phyloP scores from a whole-genome alignment of 805 yeast species.

The Teunomyces pallodes region DNA sequence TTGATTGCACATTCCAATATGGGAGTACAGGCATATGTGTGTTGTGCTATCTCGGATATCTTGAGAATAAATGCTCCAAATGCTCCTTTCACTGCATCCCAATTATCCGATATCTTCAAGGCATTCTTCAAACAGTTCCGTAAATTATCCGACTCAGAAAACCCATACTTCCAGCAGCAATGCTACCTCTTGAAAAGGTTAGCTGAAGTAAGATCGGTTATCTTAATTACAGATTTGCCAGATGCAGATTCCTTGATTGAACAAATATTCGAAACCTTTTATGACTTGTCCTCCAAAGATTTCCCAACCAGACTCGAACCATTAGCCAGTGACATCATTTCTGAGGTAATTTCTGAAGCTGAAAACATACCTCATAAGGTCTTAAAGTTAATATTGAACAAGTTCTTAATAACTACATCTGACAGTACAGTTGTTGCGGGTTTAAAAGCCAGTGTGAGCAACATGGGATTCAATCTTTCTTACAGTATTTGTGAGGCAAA shows the following conservation, averaged over 20 bases:
- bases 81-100: constrained; percentile 73
- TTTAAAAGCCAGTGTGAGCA: constrained; percentile 20
- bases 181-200: constrained; percentile 63
- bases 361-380: constrained; percentile 61
- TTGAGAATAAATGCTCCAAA: constrained; percentile 82
- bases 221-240: constrained; percentile 72
- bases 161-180: constrained; percentile 61
- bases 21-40: constrained; percentile 67
- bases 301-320: constrained; percentile 57
- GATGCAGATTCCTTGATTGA: constrained; percentile 55
- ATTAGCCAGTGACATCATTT: constrained; percentile 64
- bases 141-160: constrained; percentile 50
- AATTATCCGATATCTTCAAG: constrained; percentile 63
- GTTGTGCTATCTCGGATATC: constrained; percentile 76
- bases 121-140: constrained; percentile 64
- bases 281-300: constrained; percentile 44
- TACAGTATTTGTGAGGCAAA: constrained; percentile 66
- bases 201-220: constrained; percentile 73
- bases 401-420: constrained; percentile 40
- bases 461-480: constrained; percentile 66
- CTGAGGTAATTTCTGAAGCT: constrained; percentile 71
- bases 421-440: constrained; percentile 19
- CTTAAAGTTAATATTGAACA: constrained; percentile 62
- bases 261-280: constrained; percentile 59
- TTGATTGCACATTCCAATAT: constrained; percentile 57